Evolutionary conservation across 768 basidiomycete species (phyloP), one percentile per base, ranked within the genome.

Genomic region (Steccherinum ochraceum): DNA sequence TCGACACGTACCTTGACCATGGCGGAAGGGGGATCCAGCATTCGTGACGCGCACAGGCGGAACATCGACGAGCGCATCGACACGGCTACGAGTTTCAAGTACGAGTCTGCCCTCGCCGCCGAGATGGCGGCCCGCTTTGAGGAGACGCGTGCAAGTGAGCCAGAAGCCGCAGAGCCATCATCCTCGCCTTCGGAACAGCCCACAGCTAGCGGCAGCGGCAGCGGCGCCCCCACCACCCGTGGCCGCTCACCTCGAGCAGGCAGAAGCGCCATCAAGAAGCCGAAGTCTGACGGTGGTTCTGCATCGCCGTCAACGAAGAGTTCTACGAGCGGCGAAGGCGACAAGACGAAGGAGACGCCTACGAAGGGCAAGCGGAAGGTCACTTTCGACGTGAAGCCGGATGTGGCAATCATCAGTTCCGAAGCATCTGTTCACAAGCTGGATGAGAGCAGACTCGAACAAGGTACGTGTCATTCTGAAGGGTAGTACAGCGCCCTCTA

Each of bases 371-470:
- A 82, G 64, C 72, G 80, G 53, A 86, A 81, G 63, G 84, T 89
- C 24, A 86, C 84, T 7, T 89, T 89, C 58, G 78, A 89, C 55
- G 77, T 84, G 45, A 70, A 83, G 60, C 77, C 81, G 19, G 79
- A 73, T 35, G 73, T 77, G 11, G 67, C 73, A 21, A 70, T 75
- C n/a, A 75, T 76, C 53, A 70, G 74, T 24, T 64, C 64, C 23
- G 66, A 74, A 51, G 59, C 67, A 16, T 66, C 64, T 26, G 52
- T 64, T 18, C 67, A 35, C 30, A 43, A 43, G 41, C 66, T 50
- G 59, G 61, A 40, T 64, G 64, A 40, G 16, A 35, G 30, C 30
- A 35, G 16, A 16, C 30, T 16, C 7, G 30, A 35, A 16, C 30
- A 35, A 35, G 30, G 30, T 16, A 7, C 7, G 30, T 35, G n/a